Base-by-base conservation (phyloP, 208 protist species). In the Acanthamoeba royreba region DNA sequence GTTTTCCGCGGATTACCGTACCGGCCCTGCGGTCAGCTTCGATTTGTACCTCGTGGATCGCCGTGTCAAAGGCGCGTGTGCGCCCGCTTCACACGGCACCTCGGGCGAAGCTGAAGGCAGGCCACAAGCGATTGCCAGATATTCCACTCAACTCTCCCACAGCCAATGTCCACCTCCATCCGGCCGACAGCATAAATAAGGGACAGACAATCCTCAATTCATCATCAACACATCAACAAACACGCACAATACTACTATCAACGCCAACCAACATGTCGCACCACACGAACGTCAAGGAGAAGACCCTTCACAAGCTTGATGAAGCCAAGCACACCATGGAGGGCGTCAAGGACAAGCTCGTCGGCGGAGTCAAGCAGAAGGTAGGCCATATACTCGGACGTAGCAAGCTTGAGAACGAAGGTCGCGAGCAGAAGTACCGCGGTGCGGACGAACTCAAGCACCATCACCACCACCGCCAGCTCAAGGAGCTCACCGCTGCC, bases 281-380 rank as follows among this genome's bases (percentile, higher is more conserved):
- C 25, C 1, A 83, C 72, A 83, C n/a, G n/a, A n/a, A n/a, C n/a
- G n/a, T n/a, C n/a, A n/a, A n/a, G n/a, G n/a, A n/a, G n/a, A n/a
- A n/a, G n/a, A n/a, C n/a, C n/a, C n/a, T n/a, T n/a, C n/a, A 58
- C 19, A 58, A 53, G 43, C 42, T 83, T 15, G 72, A 35, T 28
- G 72, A 83, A 22, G 72, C 72, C 72, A 83, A 52, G 72, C 72
- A 53, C 72, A 83, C 72, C 15, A 35, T 83, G 31, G 42, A 83
- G 43, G 72, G 72, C 38, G 72, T 83, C 43, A 83, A 83, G 72
- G 81, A 89, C 81, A 89, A 89, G 49, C 49, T 89, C 28, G 4
- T 66, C 2, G 81, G 81, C 49, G 81, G 81, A n/a, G 81, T 89
- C 81, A 89, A 89, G 49, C 47, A 89, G 22, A 66, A 5, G 13